Evolutionary conservation across 495 filamentous ascomycete genomes (phyloP).

Genomic region (Sordaria brevicollis): DNA sequence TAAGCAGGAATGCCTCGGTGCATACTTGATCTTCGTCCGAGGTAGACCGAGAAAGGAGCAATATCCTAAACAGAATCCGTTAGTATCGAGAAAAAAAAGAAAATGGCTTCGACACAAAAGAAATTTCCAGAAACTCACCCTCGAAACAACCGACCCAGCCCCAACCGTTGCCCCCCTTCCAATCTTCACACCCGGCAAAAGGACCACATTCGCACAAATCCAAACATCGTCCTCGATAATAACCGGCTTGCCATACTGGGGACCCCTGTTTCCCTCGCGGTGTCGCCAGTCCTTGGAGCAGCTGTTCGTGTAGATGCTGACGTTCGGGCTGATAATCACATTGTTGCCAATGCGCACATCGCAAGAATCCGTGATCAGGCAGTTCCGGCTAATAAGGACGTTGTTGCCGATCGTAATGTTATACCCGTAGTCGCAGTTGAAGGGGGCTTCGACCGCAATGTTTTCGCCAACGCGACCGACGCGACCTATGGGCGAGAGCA

Average conservation of each 20-base stretch:
- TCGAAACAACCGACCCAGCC: constrained; percentile 80
- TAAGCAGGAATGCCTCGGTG: constrained; percentile 15
- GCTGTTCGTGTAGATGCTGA: constrained; percentile 72
- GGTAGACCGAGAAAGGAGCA: constrained; percentile 20
- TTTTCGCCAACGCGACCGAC: constrained; percentile 63
- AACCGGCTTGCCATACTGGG: constrained; percentile 60
- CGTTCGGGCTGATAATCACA: constrained; percentile 75
- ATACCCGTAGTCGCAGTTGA: constrained; percentile 92
- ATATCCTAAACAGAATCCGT: constrained; percentile 15
- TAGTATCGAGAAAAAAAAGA: neutral
- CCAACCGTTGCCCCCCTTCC: constrained; percentile 72
- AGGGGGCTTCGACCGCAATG: constrained; percentile 77
- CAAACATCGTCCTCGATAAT: constrained; percentile 82
- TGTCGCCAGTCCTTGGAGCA: constrained; percentile 66
- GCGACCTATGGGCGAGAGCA: constrained; percentile 36
- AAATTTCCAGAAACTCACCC: constrained; percentile 41
- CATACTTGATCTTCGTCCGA: constrained; percentile 19
- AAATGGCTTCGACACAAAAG: neutral
- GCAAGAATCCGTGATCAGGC: constrained; percentile 73
- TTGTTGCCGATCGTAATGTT: constrained; percentile 85
- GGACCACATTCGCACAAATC: constrained; percentile 57
- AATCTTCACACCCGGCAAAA: constrained; percentile 73
- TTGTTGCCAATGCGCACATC: constrained; percentile 66
- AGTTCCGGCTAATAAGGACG: constrained; percentile 77
- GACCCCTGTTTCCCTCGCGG: constrained; percentile 63